Evolutionary conservation across 345 rosid genomes (phyloP).

Genomic region (Lepidium africanum): DNA sequence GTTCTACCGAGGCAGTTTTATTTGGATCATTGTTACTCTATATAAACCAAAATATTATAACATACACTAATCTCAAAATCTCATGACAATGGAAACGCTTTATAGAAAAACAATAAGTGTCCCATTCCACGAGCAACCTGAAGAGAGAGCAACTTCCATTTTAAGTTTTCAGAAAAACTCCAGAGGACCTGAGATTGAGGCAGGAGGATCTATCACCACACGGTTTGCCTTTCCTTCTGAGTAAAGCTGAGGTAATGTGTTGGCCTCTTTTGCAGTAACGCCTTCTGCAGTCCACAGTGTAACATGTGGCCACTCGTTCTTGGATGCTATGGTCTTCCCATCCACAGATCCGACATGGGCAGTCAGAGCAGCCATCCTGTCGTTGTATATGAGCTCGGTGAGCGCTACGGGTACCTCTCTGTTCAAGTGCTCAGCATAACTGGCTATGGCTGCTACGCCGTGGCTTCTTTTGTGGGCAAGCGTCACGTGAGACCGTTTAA

Average conservation of each 20-base stretch:
- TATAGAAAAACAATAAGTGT: not conserved
- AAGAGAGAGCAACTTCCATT: not conserved
- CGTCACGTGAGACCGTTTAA: constrained; percentile 61
- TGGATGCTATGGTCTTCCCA: constrained; percentile 48
- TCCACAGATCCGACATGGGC: constrained; percentile 61
- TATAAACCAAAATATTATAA: not conserved
- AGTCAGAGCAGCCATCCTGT: constrained; percentile 74
- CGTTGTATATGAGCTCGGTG: constrained; percentile 59
- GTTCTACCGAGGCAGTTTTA: too few relatives aligned
- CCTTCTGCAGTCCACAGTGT: constrained; percentile 85
- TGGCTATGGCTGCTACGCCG: constrained; percentile 75
- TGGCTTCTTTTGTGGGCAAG: constrained; percentile 95
- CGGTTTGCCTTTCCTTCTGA: constrained; percentile 66
- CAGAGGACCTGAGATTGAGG: constrained; percentile 54
- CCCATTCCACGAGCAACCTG: constrained; percentile 1
- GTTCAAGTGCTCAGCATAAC: constrained; percentile 43
- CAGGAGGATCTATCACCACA: constrained; percentile 58
- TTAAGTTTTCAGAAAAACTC: constrained; percentile 44
- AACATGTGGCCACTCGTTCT: constrained; percentile 84
- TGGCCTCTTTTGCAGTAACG: constrained; percentile 67
- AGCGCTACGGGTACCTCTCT: constrained; percentile 59
- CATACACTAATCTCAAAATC: constrained; percentile 14
- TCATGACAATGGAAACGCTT: constrained; percentile 8
- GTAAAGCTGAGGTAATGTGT: constrained; percentile 49
- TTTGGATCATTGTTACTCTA: too few relatives aligned